A percentile compares a stretch with the other conserved stretches of the same genome.
Evolutionary conservation across 257 asterid genomes (phyloP).

Genomic region (Solanum arcanum): DNA sequence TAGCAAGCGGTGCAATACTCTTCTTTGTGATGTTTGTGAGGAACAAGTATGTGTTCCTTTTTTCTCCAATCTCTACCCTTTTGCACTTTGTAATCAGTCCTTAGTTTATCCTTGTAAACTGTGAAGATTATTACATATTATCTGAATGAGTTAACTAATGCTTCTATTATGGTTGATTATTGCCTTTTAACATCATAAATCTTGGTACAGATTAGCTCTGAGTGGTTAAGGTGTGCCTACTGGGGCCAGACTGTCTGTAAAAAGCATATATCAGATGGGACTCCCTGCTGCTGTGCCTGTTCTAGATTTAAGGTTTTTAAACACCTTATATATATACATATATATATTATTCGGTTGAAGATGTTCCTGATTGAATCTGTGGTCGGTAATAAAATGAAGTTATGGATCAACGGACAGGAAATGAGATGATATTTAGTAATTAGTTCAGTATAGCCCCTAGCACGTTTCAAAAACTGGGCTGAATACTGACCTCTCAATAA

Average conservation of each 20-base stretch:
- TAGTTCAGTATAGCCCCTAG: background rate
- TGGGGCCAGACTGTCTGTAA: background rate
- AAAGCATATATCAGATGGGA: background rate
- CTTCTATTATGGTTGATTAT: background rate
- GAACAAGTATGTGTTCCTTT: background rate
- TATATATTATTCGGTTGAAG: background rate
- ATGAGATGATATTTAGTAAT: background rate
- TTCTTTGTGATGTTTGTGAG: background rate
- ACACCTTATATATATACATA: too few relatives aligned
- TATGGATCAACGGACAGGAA: background rate
- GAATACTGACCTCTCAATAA: background rate
- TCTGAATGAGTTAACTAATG: background rate
- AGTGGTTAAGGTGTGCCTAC: background rate
- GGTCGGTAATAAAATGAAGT: background rate
- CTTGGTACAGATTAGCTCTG: background rate
- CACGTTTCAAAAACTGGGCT: background rate
- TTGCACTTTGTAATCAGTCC: background rate
- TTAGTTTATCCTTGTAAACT: background rate
- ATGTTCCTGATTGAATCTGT: background rate
- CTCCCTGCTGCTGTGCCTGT: background rate
- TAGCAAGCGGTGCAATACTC: background rate
- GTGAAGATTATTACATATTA: background rate
- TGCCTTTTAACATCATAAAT: background rate
- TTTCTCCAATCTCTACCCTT: background rate
- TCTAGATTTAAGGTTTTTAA: background rate